These are phyloP conservation scores for Phyllosticta capitalensis DNA, from an alignment of 2,329 filamentous ascomycete genomes.

Conservation along the genomic window DNA sequence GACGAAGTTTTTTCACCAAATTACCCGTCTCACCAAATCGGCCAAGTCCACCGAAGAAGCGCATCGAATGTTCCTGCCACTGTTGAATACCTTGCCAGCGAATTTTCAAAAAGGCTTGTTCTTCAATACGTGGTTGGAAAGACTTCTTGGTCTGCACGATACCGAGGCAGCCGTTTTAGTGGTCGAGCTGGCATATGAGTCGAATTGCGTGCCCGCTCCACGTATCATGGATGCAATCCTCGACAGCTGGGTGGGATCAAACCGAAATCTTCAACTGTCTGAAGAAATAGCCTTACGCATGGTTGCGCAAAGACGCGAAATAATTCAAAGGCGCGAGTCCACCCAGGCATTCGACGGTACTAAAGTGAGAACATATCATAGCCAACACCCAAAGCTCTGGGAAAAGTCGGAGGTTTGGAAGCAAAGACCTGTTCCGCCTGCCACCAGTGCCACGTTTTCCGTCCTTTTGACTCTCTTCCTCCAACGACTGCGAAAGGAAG, in stretches of 20 bases:
- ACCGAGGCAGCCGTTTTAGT: conserved; percentile 60
- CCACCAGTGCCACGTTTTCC: conserved; percentile 23
- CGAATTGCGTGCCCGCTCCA: conserved; percentile 57
- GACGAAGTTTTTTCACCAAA: neutral
- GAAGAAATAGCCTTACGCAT: conserved; percentile 29
- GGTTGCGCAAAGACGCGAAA: conserved; percentile 16
- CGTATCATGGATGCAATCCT: conserved; percentile 77
- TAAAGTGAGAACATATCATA: too few species aligned
- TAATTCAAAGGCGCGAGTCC: neutral
- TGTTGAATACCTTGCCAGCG: conserved; percentile 44
- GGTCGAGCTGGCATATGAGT: conserved; percentile 63
- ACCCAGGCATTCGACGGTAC: too few species aligned
- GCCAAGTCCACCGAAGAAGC: conserved; percentile 26
- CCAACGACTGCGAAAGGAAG: conserved; percentile 21
- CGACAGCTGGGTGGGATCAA: conserved; percentile 56
- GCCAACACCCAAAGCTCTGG: neutral
- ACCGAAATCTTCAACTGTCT: conserved; percentile 20
- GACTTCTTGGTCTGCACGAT: conserved; percentile 57
- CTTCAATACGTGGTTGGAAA: conserved; percentile 81
- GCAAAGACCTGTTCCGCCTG: conserved; percentile 16
- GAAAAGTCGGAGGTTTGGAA: neutral
- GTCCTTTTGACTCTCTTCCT: conserved; percentile 25
- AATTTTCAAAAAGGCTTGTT: conserved; percentile 62
- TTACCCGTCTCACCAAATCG: conserved; percentile 12
- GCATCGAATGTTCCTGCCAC: conserved; percentile 39